Evolutionary conservation across 495 filamentous ascomycete species (phyloP), one percentile per base, ranked within the genome.

Genomic region (Jackrogersella minutella): DNA sequence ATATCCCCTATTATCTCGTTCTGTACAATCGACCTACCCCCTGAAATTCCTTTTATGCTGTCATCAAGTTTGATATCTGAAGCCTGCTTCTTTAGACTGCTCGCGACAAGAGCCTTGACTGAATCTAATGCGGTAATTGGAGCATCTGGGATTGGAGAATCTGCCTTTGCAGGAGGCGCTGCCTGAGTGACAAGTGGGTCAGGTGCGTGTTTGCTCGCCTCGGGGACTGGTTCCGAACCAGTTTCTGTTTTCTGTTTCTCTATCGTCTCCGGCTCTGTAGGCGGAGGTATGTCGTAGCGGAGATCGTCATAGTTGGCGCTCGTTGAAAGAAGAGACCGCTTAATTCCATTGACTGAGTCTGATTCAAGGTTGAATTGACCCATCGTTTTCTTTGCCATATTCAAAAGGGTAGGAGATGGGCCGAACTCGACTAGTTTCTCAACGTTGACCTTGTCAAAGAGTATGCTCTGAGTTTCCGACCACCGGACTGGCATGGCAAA

Each of bases 381-480:
- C 26, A 96, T 80, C 17, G 92, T 96, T 57, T 92, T 85, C 76
- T 91, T 91, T 22, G 92, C 92, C 92, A 96, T 96, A 51, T 87
- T 91, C 69, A 92, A 89, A 17, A 96, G 82, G 28, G 92, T 96
- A 77, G 94, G 91, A 67, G 91, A 91, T 19, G 92, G 92, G 64
- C 92, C 92, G 70, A 96, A 88, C 75, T 96, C 92, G 62, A 95
- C 92, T 68, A 96, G 89, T 57, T 92, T 86, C 82, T 95, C 92
- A 11, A 92, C 93, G 46, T 86, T 85, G 74, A 92, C 90, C 66
- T 93, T 90, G 49, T 88, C 90, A 34, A 96, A 89, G 64, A 96
- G 88, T 50, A 96, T 90, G 88, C 94, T 92, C 77, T 96, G 92
- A 19, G 92, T 95, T 78, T 94, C 92, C 73, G 94, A 95, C 86